Evolutionary conservation across 1,284 basidiomycete genomes (phyloP).

Genomic region (Boletus semigastroideus): DNA sequence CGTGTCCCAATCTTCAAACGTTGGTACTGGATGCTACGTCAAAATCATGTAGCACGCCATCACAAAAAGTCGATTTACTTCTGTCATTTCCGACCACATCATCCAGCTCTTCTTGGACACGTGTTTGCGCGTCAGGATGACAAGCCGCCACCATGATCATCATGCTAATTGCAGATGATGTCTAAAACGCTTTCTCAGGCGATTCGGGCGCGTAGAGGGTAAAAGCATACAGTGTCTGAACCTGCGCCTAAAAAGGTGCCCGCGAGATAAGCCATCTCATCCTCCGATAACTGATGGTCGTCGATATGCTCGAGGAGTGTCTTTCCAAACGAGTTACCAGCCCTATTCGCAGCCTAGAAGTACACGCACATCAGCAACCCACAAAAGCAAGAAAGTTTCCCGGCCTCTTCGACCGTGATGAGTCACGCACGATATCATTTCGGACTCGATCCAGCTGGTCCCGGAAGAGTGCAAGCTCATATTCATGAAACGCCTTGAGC

Average conservation of each 20-base stretch:
- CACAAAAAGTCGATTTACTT: background rate
- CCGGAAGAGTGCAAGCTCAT: constrained; percentile 7
- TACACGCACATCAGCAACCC: background rate
- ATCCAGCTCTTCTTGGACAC: constrained; percentile 16
- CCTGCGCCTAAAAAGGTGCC: constrained; percentile 10
- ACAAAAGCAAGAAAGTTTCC: background rate
- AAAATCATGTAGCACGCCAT: background rate
- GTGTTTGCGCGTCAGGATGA: constrained; percentile 8
- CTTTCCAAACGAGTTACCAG: constrained; percentile 6
- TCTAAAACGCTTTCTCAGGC: background rate
- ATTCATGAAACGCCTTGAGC: background rate
- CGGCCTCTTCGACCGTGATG: background rate
- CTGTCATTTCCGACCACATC: constrained; percentile 12
- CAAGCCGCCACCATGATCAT: constrained; percentile 16
- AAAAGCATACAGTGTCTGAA: constrained; percentile 6
- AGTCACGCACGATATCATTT: constrained; percentile 3
- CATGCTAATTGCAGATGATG: constrained; percentile 3
- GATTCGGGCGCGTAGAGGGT: background rate
- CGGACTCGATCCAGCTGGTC: constrained; percentile 12
- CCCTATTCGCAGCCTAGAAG: background rate
- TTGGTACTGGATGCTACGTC: constrained; percentile 4
- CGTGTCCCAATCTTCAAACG: constrained; percentile 11
- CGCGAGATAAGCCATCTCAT: constrained; percentile 20
- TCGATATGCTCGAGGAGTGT: constrained; percentile 9
- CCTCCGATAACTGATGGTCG: constrained; percentile 8